Evolutionary conservation across 2,329 filamentous ascomycete species (phyloP), one percentile per base, ranked within the genome.

Genomic region (Sarocladiaceae sp.): DNA sequence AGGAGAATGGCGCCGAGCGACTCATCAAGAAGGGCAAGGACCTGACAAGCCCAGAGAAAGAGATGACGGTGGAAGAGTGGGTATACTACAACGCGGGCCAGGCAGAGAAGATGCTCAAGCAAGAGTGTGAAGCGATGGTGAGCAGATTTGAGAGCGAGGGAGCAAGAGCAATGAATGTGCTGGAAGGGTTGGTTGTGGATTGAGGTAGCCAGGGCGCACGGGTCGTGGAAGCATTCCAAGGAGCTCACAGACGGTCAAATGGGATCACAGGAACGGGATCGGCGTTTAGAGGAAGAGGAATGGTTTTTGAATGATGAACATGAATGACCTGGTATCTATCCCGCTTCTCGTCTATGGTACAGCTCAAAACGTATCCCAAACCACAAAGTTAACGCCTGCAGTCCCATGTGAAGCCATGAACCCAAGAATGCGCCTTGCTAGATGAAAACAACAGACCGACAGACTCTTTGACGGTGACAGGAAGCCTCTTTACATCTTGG

Each of bases 51-150:
- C 78, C 82, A 0, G 93, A 97, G 68, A 89, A 85, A 69, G 72
- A 76, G 29, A 95, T 98, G 90, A 91, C 82, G 4, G 88, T 97
- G 0, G 88, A 95, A 61, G 82, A 96, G 62, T 98, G 91, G 88
- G 85, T 98, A 31, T 72, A 82, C 47, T 78, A 83, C 64, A 90
- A 93, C 53, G 93, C 93, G 0, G 75, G 76, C 48, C 73, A 83
- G 58, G 88, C 87, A 0, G 90, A 97, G 68, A 79, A 82, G 63
- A 83, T 81, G 60, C 69, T 98, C 45, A 83, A 83, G 57, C 68
- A 74, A 27, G 85, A 94, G 59, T 95, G 89, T 57, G 91, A 97
- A 68, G 69, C 79, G 20, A 78, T 95, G 62, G 88, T 98, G 4
- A 77, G 74, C 47, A 71, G 78, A 7, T 97, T 97, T 61, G 91